Evolutionary conservation across 2,329 filamentous ascomycete species (phyloP).

Genomic region (Penicillium sp.): DNA sequence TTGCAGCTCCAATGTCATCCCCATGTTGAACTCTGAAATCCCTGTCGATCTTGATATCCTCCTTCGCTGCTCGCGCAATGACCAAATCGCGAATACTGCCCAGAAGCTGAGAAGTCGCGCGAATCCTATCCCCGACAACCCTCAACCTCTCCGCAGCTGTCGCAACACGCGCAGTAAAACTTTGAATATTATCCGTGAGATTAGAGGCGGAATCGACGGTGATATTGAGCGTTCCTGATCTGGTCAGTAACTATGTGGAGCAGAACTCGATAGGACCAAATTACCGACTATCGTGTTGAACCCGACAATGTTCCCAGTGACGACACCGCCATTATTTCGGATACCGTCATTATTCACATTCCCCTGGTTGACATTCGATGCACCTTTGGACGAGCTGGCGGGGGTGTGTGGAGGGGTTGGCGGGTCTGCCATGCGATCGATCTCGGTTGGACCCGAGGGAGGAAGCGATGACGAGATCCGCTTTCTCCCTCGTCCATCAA

Average conservation of each 20-base stretch:
- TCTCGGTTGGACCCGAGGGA: constrained; percentile 5
- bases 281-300: constrained; percentile 9
- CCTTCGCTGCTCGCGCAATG: neutral
- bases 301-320: neutral
- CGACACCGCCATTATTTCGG: neutral
- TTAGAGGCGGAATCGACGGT: neutral
- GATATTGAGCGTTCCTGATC: neutral
- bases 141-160: constrained; percentile 1
- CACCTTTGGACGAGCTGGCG: constrained; percentile 4
- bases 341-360: neutral
- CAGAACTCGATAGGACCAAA: neutral
- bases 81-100: neutral
- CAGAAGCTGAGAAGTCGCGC: neutral
- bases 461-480: neutral
- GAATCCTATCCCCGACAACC: neutral
- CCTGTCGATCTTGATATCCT: neutral
- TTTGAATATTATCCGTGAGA: neutral
- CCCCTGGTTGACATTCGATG: neutral
- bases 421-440: constrained; percentile 7
- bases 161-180: neutral
- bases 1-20: neutral
- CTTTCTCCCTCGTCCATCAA: constrained; percentile 8
- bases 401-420: constrained; percentile 3
- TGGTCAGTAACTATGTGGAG: neutral
- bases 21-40: neutral